These are phyloP conservation scores for Coniferiporia sulphurascens DNA, from an alignment of 1,284 basidiomycete species.

Conservation along the genomic window DNA sequence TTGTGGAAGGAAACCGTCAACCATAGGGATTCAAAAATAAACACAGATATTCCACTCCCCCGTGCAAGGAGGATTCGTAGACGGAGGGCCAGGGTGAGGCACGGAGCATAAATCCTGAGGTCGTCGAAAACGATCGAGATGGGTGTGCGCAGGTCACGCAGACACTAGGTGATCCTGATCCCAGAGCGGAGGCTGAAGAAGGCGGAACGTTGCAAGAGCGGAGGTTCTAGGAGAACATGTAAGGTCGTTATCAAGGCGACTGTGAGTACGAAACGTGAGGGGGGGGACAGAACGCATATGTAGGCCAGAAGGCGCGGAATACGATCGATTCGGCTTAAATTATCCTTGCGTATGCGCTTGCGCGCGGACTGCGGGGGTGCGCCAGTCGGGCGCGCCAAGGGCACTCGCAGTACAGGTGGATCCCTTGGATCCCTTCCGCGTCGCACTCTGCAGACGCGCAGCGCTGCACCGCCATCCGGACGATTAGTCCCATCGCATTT, in stretches of 20 bases:
- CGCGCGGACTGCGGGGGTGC: conserved; percentile 89
- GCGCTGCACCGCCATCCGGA: conserved; percentile 85
- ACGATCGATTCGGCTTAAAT: conserved; percentile 82
- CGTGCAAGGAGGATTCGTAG: conserved; percentile 86
- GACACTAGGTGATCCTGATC: conserved; percentile 84
- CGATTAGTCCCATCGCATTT: conserved; percentile 84
- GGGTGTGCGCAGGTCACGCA: conserved; percentile 74
- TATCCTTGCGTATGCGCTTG: conserved; percentile 84
- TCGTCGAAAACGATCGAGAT: conserved; percentile 87
- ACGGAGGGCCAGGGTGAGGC: conserved; percentile 47
- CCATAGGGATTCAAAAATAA: conserved; percentile 83
- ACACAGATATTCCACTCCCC: conserved; percentile 87
- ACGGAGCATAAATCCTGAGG: conserved; percentile 58
- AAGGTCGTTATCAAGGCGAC: conserved; percentile 96
- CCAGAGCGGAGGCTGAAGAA: conserved; percentile 96
- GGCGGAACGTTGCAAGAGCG: conserved; percentile 86
- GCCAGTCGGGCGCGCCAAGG: conserved; percentile 86
- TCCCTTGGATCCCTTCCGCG: conserved; percentile 77
- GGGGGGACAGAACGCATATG: conserved; percentile 84
- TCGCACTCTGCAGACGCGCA: conserved; percentile 87
- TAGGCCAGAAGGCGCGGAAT: conserved; percentile 81
- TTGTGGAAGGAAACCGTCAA: conserved; percentile 99
- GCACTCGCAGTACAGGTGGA: conserved; percentile 90
- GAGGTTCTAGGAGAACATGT: conserved; percentile 82
- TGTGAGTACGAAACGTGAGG: conserved; percentile 90